These are phyloP conservation scores for Desmodesmus armatus DNA, from an alignment of 139 green algal species.

Conservation along the genomic window DNA sequence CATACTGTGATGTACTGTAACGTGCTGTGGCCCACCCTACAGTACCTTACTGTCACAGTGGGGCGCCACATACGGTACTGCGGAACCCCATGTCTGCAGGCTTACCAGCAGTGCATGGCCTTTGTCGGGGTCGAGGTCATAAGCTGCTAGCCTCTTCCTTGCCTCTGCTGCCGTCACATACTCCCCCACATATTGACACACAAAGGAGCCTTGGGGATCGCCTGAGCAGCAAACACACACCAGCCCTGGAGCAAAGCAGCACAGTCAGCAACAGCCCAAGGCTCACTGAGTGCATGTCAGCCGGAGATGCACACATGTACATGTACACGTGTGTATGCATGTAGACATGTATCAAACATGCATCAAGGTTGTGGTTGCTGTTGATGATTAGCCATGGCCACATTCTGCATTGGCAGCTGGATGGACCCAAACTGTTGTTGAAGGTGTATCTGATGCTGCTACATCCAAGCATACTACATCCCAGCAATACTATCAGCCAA, in stretches of 20 bases:
- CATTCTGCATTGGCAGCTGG: background rate
- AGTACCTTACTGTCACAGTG: background rate
- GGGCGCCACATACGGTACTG: background rate
- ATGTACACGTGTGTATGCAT: conserved; percentile 3
- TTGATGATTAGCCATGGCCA: background rate
- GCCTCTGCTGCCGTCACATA: conserved; percentile 55
- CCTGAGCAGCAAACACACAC: conserved; percentile 34
- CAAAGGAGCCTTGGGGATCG: conserved; percentile 54
- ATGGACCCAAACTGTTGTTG: background rate
- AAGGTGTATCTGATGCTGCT: background rate
- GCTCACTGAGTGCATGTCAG: background rate
- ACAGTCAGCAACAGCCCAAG: background rate
- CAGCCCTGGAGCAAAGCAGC: conserved; percentile 54
- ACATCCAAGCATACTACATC: too few species aligned
- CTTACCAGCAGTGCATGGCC: conserved; percentile 72
- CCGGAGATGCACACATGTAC: background rate
- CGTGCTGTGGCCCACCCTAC: background rate
- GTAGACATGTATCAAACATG: background rate
- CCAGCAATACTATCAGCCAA: background rate
- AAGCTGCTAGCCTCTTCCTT: conserved; percentile 52
- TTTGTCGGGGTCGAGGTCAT: conserved; percentile 49
- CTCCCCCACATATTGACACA: conserved; percentile 71
- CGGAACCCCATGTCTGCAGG: background rate
- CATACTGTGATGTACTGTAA: background rate
- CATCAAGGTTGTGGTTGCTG: background rate